Base-by-base conservation (phyloP, 176 grass and related monocot species). In the Leersia perrieri region DNA sequence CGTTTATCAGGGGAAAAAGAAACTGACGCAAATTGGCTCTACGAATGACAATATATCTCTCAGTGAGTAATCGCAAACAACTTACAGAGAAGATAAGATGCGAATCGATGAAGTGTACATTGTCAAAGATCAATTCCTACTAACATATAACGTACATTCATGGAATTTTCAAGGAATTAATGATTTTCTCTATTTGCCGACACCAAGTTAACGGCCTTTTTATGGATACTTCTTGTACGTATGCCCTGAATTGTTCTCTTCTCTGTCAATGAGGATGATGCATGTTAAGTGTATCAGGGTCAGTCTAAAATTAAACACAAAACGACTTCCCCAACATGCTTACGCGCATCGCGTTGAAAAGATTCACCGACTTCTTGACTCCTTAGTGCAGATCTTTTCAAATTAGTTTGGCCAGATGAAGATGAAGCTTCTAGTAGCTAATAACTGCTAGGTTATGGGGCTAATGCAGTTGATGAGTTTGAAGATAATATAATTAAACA, bases 341-440 rank as follows among this genome's bases (percentile, higher is more conserved):
- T 57, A 26, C 35, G 63, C 29, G 61, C 62, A 26, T 28, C 7
- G 5, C 29, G 9, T 58, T 68, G 67, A 83, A n/a, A 42, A 75
- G 63, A 39, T 64, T 45, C 80, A 78, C 65, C 39, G 60, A 58
- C 60, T 67, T 39, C 35, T 45, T 45, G 60, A 70, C 39, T 77
- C 39, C 5, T 28, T 18, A 13, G 79, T 36, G 34, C 75, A 13
- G 38, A 49, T 7, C 65, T 22, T 72, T 49, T 42, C 41, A 47
- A 44, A 32, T 49, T 49, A 32, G 40, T 49, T 49, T 31, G 41
- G 41, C 33, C 27, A 10, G 23, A 38, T 49, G 23, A 31, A 42
- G 69, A 31, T 7, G 10, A 3, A n/a, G 26, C 34, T 63, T 34
- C 8, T 33, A 4, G 12, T 12, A n/a, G n/a, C n/a, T n/a, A n/a